Percentiles rank a stretch among this genome's conserved stretches.
These are phyloP conservation scores for Drosera capensis DNA, from an alignment of 148 eudicot species.

Conservation along the genomic window DNA sequence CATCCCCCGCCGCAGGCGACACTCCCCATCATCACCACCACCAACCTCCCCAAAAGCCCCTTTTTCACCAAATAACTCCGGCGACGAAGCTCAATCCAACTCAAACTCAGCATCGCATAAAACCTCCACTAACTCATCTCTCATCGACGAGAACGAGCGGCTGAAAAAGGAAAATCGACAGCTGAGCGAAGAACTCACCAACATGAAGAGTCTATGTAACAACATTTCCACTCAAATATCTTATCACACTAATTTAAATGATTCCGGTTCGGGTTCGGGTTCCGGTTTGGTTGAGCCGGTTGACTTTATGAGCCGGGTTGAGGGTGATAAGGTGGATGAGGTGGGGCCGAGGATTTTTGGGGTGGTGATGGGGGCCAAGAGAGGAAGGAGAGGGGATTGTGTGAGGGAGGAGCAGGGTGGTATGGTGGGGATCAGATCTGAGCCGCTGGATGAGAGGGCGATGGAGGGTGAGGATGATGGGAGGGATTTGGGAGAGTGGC, in stretches of 20 bases:
- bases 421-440: slow-evolving; percentile 31
- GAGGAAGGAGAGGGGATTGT: slow-evolving; percentile 38
- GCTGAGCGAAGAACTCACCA: slow-evolving; percentile 48
- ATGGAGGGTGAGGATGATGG: slow-evolving; percentile 12
- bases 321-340: slow-evolving; percentile 8
- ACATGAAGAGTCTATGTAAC: slow-evolving; percentile 58
- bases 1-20: slow-evolving; percentile 54
- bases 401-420: slow-evolving; percentile 20
- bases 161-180: slow-evolving; percentile 45
- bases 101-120: slow-evolving; percentile 57
- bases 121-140: too few relatives aligned
- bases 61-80: slow-evolving; percentile 38
- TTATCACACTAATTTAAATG: slow-evolving; percentile 14
- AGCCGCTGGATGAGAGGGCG: slow-evolving; percentile 32
- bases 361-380: slow-evolving; percentile 43
- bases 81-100: slow-evolving; percentile 63
- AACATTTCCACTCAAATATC: slow-evolving; percentile 63
- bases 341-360: slow-evolving; percentile 44
- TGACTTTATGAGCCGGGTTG: too few relatives aligned
- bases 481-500: slow-evolving; percentile 16
- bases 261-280: too few relatives aligned
- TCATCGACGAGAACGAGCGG: slow-evolving; percentile 63
- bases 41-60: too few relatives aligned
- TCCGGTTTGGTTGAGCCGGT: too few relatives aligned
- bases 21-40: slow-evolving; percentile 6